phyloP scores from a whole-genome alignment of 495 filamentous ascomycete genomes.

The Penicillium fimorum region DNA sequence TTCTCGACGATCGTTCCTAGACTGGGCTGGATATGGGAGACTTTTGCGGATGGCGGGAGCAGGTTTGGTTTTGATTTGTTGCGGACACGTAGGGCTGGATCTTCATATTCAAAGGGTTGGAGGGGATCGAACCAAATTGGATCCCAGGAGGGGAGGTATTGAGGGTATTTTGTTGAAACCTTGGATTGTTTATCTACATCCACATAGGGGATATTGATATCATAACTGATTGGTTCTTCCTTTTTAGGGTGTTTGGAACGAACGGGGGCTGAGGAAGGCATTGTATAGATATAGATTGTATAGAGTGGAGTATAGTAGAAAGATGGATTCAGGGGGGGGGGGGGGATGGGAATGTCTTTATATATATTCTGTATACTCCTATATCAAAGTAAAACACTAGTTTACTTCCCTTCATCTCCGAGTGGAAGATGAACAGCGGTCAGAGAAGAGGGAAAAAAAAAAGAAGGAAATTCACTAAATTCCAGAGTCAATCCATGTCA shows the following conservation, averaged over 20 bases:
- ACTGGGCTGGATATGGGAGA: slow-evolving; percentile 64
- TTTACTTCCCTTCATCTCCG: slow-evolving; percentile 14
- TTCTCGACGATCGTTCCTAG: slow-evolving; percentile 73
- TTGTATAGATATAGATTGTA: slow-evolving; percentile 12
- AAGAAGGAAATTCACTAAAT: background rate
- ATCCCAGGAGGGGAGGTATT: slow-evolving; percentile 65
- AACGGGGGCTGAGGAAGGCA: slow-evolving; percentile 42
- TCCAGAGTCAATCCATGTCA: too few relatives aligned
- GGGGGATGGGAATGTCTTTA: slow-evolving; percentile 4
- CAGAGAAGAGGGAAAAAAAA: background rate
- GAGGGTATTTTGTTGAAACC: slow-evolving; percentile 51
- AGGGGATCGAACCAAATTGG: slow-evolving; percentile 59
- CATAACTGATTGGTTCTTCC: slow-evolving; percentile 51
- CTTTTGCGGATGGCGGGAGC: slow-evolving; percentile 44
- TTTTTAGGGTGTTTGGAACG: slow-evolving; percentile 34
- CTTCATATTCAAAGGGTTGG: slow-evolving; percentile 56
- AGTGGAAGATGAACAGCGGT: slow-evolving; percentile 14
- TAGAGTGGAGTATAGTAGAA: slow-evolving; percentile 6
- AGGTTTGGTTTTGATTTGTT: slow-evolving; percentile 59
- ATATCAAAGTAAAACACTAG: slow-evolving; percentile 11
- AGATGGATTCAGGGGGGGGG: slow-evolving; percentile 6
- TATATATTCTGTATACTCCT: background rate
- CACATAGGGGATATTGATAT: slow-evolving; percentile 57
- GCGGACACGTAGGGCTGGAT: slow-evolving; percentile 55
- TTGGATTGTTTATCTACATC: slow-evolving; percentile 40